Base-by-base conservation (phyloP, 306 rosid species). In the Vigna hirtella region DNA sequence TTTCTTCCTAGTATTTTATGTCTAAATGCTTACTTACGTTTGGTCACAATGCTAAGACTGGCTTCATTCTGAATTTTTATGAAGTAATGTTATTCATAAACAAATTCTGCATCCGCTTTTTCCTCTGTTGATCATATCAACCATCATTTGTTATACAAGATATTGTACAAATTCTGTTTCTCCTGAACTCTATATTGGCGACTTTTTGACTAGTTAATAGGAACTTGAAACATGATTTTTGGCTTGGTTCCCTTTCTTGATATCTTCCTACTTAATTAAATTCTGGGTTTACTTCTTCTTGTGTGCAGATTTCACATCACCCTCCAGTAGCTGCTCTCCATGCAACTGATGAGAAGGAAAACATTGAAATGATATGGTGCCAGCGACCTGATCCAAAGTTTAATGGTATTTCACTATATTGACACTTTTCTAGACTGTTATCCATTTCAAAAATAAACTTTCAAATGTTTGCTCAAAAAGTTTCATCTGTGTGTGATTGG, bases 281-380 rank as follows among this genome's bases (percentile, higher is more conserved):
- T 38, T 55, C 0, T 47, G 67, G 61, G 6, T 36, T 64, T 59
- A 0, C n/a, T 38, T 57, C n/a, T 38, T 57, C n/a, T 38, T 57
- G 5, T 34, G 3, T 79, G 66, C 89, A 95, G 99, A 81, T 93
- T 76, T 95, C 97, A 18, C 97, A 96, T 78, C 98, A 93, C 79
- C 99, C 99, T 30, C 97, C 99, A 11, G 98, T 96, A 42, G 57
- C 89, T 36, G 97, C 98, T 16, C 91, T 96, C 3, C 96, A 87
- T 58, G 98, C 98, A 74, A 96, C 96, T 3, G 90, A 93, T 86
- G 92, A 90, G 65, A 85, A 79, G 80, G 88, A 87, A 83, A 87
- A 86, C 69, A 70, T 93, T 47, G 97, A 91, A 77, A 72, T 93
- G 78, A 56, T 87, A 63, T 93, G 96, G 96, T 93, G 94, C 84